Evolutionary conservation across 495 filamentous ascomycete genomes (phyloP).

Genomic region (Lasiosphaeriaceae sp.): DNA sequence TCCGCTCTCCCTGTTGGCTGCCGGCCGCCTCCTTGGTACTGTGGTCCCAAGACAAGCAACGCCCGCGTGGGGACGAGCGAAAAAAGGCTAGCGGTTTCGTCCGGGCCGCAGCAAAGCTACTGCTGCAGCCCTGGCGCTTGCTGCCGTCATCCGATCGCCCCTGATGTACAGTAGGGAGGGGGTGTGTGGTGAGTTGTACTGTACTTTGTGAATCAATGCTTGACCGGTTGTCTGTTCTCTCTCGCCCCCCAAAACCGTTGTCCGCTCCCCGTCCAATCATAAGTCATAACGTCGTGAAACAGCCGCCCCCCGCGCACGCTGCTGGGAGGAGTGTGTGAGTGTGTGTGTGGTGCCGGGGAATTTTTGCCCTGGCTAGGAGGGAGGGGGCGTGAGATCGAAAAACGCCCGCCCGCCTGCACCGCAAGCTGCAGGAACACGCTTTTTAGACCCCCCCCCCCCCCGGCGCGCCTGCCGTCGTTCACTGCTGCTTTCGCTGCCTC

Average conservation of each 20-base stretch:
- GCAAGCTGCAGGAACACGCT: constrained; percentile 26
- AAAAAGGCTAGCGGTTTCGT: constrained; percentile 1
- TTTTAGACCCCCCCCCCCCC: constrained; percentile 17
- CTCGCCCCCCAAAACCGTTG: neutral
- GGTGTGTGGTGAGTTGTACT: neutral
- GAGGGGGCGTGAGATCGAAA: constrained; percentile 24
- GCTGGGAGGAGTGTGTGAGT: constrained; percentile 7
- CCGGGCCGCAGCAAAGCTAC: constrained; percentile 1
- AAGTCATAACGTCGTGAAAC: constrained; percentile 41
- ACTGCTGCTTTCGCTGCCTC: neutral
- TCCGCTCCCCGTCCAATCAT: constrained; percentile 40
- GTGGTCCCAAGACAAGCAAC: constrained; percentile 1
- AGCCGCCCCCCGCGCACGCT: constrained; percentile 15
- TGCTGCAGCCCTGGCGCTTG: constrained; percentile 21
- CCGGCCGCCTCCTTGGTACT: constrained; percentile 3
- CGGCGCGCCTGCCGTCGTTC: constrained; percentile 13
- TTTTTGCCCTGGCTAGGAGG: neutral
- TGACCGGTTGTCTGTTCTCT: neutral
- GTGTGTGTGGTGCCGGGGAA: constrained; percentile 11
- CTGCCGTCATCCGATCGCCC: neutral
- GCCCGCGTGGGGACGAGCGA: neutral
- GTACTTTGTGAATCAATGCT: constrained; percentile 31
- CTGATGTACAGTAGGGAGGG: constrained; percentile 10
- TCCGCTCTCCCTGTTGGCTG: neutral
- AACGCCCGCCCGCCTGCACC: constrained; percentile 10